These are phyloP conservation scores for Hypericum perforatum DNA, from an alignment of 345 rosid genomes.

Conservation along the genomic window DNA sequence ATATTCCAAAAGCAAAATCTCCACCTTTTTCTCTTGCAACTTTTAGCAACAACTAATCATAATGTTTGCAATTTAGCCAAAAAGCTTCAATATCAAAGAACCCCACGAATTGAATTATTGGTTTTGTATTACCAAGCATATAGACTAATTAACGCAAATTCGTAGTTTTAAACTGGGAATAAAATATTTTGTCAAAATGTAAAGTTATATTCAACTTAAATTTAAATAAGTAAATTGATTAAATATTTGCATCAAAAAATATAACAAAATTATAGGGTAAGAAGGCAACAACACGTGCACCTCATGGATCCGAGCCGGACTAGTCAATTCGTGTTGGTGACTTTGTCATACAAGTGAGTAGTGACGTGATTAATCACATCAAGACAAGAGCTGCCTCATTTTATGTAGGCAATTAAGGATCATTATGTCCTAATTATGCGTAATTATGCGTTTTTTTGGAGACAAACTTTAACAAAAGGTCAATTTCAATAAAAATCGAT, in stretches of 20 bases:
- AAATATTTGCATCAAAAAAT: too few relatives aligned
- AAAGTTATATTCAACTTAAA: too few relatives aligned
- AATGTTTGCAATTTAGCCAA: conserved; percentile 9
- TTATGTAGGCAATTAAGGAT: conserved; percentile 13
- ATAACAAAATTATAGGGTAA: too few relatives aligned
- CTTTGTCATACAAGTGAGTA: conserved; percentile 21
- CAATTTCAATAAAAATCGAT: neutral
- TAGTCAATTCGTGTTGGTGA: conserved; percentile 18
- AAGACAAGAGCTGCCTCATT: conserved; percentile 8
- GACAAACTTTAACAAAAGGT: conserved; percentile 1
- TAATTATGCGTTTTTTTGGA: neutral
- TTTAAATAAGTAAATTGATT: too few relatives aligned
- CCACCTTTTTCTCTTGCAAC: neutral
- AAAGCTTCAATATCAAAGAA: neutral
- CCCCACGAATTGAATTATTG: conserved; percentile 18
- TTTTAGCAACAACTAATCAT: conserved; percentile 10
- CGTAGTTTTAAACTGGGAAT: too few relatives aligned
- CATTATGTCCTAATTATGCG: conserved; percentile 6
- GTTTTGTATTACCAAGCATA: neutral
- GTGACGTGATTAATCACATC: conserved; percentile 11
- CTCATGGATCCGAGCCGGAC: conserved; percentile 20
- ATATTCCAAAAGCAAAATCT: neutral
- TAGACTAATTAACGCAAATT: too few relatives aligned
- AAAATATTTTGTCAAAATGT: too few relatives aligned
- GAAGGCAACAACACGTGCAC: conserved; percentile 15